Percentiles rank a stretch among this genome's conserved stretches.
Conservation (phyloP, 2,329 filamentous ascomycete genomes). For the Neodidymelliopsis sp. region DNA sequence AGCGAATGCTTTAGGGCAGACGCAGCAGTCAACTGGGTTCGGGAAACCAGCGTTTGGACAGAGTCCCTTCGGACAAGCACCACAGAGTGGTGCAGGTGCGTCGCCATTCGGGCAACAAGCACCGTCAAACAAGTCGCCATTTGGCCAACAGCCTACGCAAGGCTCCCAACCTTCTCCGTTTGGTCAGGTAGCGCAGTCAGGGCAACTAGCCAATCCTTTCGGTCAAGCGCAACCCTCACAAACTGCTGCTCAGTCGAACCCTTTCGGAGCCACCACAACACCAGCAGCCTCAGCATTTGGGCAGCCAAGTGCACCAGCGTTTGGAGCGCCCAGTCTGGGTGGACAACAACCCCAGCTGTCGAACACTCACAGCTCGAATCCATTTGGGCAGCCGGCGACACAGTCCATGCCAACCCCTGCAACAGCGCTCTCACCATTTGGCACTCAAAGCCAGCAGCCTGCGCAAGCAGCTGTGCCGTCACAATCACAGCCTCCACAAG, state of each 20-base stretch:
- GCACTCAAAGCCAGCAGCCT: slow-evolving; percentile 14
- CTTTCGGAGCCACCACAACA: slow-evolving; percentile 26
- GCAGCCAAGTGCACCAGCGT: slow-evolving; percentile 48
- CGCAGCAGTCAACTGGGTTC: slow-evolving; percentile 44
- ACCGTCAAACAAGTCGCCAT: slow-evolving; percentile 41
- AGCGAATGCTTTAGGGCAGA: slow-evolving; percentile 33
- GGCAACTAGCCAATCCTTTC: slow-evolving; percentile 27
- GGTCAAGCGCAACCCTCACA: slow-evolving; percentile 29
- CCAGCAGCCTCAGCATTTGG: slow-evolving; percentile 37
- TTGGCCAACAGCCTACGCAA: slow-evolving; percentile 35
- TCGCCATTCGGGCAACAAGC: slow-evolving; percentile 45
- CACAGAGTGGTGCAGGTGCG: slow-evolving; percentile 44
- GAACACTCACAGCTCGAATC: slow-evolving; percentile 24
- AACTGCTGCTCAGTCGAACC: slow-evolving; percentile 20
- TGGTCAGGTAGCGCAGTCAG: slow-evolving; percentile 26
- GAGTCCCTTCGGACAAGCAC: slow-evolving; percentile 54
- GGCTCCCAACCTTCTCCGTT: slow-evolving; percentile 29
- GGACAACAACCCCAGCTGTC: slow-evolving; percentile 19
- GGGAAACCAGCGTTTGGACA: slow-evolving; percentile 50
- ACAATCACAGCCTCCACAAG: slow-evolving; percentile 51
- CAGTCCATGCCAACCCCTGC: slow-evolving; percentile 14
- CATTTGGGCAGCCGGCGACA: slow-evolving; percentile 29
- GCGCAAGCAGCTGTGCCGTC: slow-evolving; percentile 15
- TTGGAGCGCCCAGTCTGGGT: slow-evolving; percentile 42
- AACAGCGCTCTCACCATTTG: slow-evolving; percentile 27